Base-by-base conservation (phyloP, 495 filamentous ascomycete genomes). In the Pyronema domesticum region DNA sequence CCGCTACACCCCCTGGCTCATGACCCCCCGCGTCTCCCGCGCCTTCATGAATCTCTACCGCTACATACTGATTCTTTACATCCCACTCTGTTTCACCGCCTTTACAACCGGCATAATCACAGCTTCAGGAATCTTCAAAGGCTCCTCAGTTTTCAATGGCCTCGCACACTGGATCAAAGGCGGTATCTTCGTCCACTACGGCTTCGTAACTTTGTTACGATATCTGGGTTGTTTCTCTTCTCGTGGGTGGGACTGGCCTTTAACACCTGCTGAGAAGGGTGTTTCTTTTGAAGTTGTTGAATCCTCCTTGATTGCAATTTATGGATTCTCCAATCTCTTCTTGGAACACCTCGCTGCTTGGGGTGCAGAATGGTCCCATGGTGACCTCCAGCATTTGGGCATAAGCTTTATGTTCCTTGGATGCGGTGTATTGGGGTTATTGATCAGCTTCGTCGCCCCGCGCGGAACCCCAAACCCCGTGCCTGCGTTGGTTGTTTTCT, bases 151-250 rank as follows among this genome's bases (percentile, higher is more conserved):
- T 47, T 91, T 94, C 74, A 89, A 82, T 61, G 86, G 88, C 5
- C 72, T 94, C 37, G 89, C 91, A 35, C 91, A 96, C 68, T 93
- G 85, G 68, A 84, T 95, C 66, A 98, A 96, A 65, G 91, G 89
- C 51, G 86, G 86, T n/a, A 85, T 96, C 54, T 98, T 98, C 70
- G 85, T 95, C 68, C 86, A 86, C 82, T 87, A 95, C 56, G 91
- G 91, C 14, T 65, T 94, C 10, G 68, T 96, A 30, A 91, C 86
- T 0, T 76, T 98, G 15, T 86, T 86, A 13, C 85, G 91, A 15
- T 94, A 85, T 80, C 77, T 88, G 59, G 91, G 91, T 14, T 81
- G 82, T 69, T 98, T 91, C 69, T 80, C 83, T 43, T 85, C 94
- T 48, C 76, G 89, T 51, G 91, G 91, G 56, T 98, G 91, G 91